A percentile compares a stretch with the other conserved stretches of the same genome.
These are phyloP conservation scores for Argentina anserina DNA, from an alignment of 306 rosid genomes.

Conservation along the genomic window DNA sequence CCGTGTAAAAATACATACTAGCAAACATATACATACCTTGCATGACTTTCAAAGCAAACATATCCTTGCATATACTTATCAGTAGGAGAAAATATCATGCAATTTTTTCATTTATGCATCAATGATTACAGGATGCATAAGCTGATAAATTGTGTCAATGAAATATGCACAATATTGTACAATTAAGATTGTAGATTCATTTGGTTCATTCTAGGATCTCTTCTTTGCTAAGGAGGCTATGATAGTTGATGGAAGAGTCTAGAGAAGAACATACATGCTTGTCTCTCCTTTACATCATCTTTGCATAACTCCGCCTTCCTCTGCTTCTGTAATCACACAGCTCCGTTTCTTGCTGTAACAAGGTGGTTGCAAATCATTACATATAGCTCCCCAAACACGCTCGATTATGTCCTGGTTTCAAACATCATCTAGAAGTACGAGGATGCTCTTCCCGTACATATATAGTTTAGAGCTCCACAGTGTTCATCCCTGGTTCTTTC, in stretches of 20 bases:
- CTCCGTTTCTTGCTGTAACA: slow-evolving; percentile 34
- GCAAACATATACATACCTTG: not conserved
- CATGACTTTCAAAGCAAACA: too few species aligned
- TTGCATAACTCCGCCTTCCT: slow-evolving; percentile 28
- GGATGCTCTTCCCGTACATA: slow-evolving; percentile 29
- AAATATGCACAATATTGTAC: not conserved
- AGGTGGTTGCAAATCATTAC: slow-evolving; percentile 29
- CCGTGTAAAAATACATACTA: not conserved
- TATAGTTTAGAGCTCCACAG: slow-evolving; percentile 27
- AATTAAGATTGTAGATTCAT: not conserved
- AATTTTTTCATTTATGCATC: not conserved
- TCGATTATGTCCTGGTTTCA: slow-evolving; percentile 35
- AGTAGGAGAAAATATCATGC: too few species aligned
- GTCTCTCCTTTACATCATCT: slow-evolving; percentile 28
- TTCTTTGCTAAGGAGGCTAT: slow-evolving; percentile 27
- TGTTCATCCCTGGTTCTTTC: slow-evolving; percentile 24
- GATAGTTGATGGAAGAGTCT: too few species aligned
- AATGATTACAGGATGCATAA: not conserved
- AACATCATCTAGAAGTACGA: slow-evolving; percentile 34
- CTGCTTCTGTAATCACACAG: slow-evolving; percentile 40
- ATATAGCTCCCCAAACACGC: too few species aligned
- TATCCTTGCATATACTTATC: not conserved
- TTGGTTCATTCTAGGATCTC: slow-evolving; percentile 25
- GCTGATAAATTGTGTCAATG: not conserved
- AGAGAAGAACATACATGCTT: slow-evolving; percentile 29